These are phyloP conservation scores for Aspergillus quadrilineatus DNA, from an alignment of 2,329 filamentous ascomycete genomes.

Conservation along the genomic window DNA sequence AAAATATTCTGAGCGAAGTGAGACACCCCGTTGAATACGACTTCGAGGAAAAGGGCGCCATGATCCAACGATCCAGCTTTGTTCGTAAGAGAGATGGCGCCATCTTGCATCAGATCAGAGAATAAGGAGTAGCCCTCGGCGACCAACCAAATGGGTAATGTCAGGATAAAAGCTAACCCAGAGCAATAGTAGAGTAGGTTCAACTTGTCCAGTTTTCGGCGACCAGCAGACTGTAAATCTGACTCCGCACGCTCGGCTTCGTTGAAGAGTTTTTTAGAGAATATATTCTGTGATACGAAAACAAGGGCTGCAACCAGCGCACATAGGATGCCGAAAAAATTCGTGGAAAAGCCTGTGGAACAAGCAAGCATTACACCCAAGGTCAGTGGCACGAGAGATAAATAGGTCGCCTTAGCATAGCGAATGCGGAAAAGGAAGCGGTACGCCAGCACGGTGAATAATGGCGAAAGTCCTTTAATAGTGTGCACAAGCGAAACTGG, in stretches of 20 bases:
- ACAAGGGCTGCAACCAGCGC: constrained; percentile 87
- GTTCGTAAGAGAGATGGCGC: constrained; percentile 72
- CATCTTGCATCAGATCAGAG: constrained; percentile 75
- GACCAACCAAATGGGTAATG: constrained; percentile 89
- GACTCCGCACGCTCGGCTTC: constrained; percentile 82
- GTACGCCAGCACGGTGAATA: constrained; percentile 94
- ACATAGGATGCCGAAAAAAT: constrained; percentile 85
- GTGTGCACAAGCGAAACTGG: constrained; percentile 97
- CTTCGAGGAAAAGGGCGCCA: constrained; percentile 69
- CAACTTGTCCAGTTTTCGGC: constrained; percentile 88
- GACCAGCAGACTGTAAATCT: constrained; percentile 60
- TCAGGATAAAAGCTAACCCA: constrained; percentile 83
- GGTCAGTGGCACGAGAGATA: constrained; percentile 87
- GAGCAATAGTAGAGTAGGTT: constrained; percentile 98
- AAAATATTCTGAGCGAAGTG: constrained; percentile 97
- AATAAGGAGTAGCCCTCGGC: constrained; percentile 78
- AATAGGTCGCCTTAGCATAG: constrained; percentile 83
- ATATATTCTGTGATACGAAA: constrained; percentile 98
- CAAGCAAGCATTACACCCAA: constrained; percentile 94
- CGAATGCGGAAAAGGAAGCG: constrained; percentile 82
- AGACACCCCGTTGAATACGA: constrained; percentile 93
- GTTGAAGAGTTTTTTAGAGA: constrained; percentile 97
- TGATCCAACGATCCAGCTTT: constrained; percentile 71
- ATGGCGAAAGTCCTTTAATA: constrained; percentile 92
- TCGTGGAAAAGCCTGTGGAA: constrained; percentile 84